Conservation (phyloP, 352 stramenopile species). For the Globisporangium viniferum region DNA sequence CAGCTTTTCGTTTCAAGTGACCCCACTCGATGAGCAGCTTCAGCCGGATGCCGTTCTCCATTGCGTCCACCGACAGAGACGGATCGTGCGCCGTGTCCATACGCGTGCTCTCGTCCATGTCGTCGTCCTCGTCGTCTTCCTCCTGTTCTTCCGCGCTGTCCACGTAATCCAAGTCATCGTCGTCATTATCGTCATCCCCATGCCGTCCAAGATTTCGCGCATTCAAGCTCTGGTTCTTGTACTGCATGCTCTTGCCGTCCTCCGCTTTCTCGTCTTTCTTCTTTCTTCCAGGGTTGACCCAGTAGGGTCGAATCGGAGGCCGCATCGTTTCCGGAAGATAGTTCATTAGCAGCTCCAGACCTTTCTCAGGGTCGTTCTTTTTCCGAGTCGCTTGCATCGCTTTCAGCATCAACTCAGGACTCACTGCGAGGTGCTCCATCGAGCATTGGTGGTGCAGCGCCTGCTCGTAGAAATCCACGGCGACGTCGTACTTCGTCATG, state of each 20-base stretch:
- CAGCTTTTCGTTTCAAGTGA: slow-evolving; percentile 65
- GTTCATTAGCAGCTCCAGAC: slow-evolving; percentile 50
- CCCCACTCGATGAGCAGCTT: slow-evolving; percentile 80
- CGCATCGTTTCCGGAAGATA: slow-evolving; percentile 65
- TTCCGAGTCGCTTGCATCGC: slow-evolving; percentile 64
- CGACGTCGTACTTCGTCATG: slow-evolving; percentile 54
- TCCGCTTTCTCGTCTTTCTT: slow-evolving; percentile 17
- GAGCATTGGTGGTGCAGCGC: slow-evolving; percentile 49
- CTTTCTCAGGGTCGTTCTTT: slow-evolving; percentile 43
- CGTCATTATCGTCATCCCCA: slow-evolving; percentile 4
- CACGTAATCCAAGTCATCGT: background rate
- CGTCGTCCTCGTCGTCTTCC: slow-evolving; percentile 46
- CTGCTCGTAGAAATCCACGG: slow-evolving; percentile 81
- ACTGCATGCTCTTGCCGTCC: background rate
- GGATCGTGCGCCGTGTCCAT: slow-evolving; percentile 70
- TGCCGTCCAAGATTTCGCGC: background rate
- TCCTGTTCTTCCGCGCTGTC: slow-evolving; percentile 31
- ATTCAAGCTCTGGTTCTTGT: background rate
- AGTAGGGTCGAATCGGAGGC: slow-evolving; percentile 81
- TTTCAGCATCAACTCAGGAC: slow-evolving; percentile 64
- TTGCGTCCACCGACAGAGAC: slow-evolving; percentile 76
- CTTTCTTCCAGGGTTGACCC: slow-evolving; percentile 50
- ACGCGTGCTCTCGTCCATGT: slow-evolving; percentile 33
- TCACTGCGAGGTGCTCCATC: slow-evolving; percentile 46
- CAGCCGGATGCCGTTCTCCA: slow-evolving; percentile 82